A percentile compares a stretch with the other conserved stretches of the same genome.
Conservation (phyloP, 2,329 filamentous ascomycete genomes). For the Ceratocystis variospora region DNA sequence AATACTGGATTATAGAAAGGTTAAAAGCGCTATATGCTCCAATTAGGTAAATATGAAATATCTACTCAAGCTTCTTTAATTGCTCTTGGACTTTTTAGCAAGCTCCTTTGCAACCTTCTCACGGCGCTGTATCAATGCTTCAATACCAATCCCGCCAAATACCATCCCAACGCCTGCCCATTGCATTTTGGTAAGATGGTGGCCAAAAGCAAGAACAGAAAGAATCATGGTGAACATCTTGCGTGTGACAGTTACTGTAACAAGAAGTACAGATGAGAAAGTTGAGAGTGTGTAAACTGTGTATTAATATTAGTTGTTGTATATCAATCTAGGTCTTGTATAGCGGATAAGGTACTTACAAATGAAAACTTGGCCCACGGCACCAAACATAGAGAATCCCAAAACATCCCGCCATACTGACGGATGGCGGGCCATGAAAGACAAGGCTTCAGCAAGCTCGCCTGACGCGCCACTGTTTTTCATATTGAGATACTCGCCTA, state of each 20-base stretch:
- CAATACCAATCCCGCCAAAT: slow-evolving; percentile 87
- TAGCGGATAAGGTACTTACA: slow-evolving; percentile 37
- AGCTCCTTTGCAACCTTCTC: slow-evolving; percentile 74
- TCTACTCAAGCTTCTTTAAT: neutral
- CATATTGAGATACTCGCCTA: slow-evolving; percentile 53
- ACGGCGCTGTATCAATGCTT: slow-evolving; percentile 63
- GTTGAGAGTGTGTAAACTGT: slow-evolving; percentile 77
- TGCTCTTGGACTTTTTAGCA: slow-evolving; percentile 34
- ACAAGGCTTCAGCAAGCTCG: slow-evolving; percentile 65
- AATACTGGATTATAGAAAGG: too few relatives aligned
- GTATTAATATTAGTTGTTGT: slow-evolving; percentile 20
- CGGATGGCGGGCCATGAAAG: slow-evolving; percentile 69
- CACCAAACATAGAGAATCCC: slow-evolving; percentile 78
- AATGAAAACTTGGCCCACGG: slow-evolving; percentile 91
- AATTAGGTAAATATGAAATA: neutral
- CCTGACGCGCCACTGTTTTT: slow-evolving; percentile 51
- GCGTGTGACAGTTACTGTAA: slow-evolving; percentile 91
- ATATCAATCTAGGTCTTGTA: neutral
- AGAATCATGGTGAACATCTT: slow-evolving; percentile 99
- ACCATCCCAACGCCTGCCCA: slow-evolving; percentile 86
- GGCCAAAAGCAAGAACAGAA: slow-evolving; percentile 87
- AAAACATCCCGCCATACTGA: slow-evolving; percentile 75
- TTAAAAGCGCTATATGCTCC: too few relatives aligned
- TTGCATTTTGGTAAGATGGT: slow-evolving; percentile 74
- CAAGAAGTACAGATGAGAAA: slow-evolving; percentile 81